Evolutionary conservation across 2,329 filamentous ascomycete genomes (phyloP), one percentile per base, ranked within the genome.

Genomic region (Cordyceps cateniannulata): DNA sequence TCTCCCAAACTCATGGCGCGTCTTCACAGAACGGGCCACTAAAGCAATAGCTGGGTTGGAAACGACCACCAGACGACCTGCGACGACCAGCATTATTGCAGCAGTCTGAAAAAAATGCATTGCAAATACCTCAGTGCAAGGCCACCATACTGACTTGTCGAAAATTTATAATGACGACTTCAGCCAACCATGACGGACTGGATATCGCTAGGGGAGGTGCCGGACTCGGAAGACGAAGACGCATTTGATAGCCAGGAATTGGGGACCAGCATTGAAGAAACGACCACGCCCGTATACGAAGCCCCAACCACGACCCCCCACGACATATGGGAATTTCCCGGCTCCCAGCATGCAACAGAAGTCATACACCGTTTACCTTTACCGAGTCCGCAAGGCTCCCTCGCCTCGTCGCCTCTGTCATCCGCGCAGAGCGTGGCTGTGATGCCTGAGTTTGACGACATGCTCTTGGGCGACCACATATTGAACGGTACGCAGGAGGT

Each of bases 151-250:
- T 24, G 27, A 20, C 40, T 42, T 20, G n/a, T n/a, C 20, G 10
- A 12, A 27, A 51, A 38, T 59, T 57, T 58, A 65, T 65, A 45
- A 66, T 66, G 63, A 62, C 53, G 27, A 45, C 50, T 38, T 25
- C 38, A n/a, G 38, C 44, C 45, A 59, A 71, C 53, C 65, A 81
- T 81, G 79, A 71, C 69, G 61, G 75, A 75, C 65, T 81, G 79
- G 79, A 80, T 75, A 74, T 76, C 78, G 66, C 68, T 77, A 69
- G 79, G 79, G 67, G 77, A 79, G 68, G 74, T 81, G 65, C 79
- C 79, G 61, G 79, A 81, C 69, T 81, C 79, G 63, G 79, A 81
- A 66, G 79, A 80, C 61, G 78, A 80, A 52, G 73, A 71, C 64
- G 75, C 68, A 59, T 76, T 76, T 63, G 77, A 79, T 61, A 74